Conservation (phyloP, 2,329 filamentous ascomycete genomes). For the Phoma sp. region DNA sequence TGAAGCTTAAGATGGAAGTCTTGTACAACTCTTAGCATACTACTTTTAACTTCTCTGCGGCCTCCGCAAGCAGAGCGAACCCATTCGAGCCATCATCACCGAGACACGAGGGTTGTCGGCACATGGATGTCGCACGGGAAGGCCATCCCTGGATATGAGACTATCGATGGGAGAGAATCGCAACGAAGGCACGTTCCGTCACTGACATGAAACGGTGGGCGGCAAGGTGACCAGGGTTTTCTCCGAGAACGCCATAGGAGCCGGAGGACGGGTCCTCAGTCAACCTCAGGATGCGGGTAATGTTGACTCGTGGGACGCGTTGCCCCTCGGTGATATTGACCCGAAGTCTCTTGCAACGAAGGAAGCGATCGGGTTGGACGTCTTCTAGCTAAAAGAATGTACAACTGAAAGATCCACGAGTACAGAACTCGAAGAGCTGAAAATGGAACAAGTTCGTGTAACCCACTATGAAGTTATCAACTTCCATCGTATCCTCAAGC, state of each 20-base stretch:
- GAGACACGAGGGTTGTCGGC: not conserved
- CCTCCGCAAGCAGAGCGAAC: not conserved
- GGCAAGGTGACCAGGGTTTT: not conserved
- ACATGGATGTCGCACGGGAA: conserved; percentile 1
- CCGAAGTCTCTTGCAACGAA: not conserved
- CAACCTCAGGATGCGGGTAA: not conserved
- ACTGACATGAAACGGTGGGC: conserved; percentile 11
- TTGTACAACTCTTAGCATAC: not conserved
- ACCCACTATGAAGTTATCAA: not conserved
- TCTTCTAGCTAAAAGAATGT: no score
- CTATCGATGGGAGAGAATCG: not conserved
- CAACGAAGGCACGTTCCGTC: not conserved
- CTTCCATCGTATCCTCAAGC: not conserved
- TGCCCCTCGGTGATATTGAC: conserved; percentile 1
- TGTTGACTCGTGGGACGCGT: conserved; percentile 2
- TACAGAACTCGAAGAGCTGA: no score
- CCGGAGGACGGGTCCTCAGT: not conserved
- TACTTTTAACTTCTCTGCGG: not conserved
- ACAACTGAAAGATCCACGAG: no score
- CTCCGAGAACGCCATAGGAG: not conserved
- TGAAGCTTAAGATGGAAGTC: not conserved
- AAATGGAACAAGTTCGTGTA: no score
- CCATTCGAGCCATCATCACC: conserved; percentile 9
- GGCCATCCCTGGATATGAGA: conserved; percentile 1
- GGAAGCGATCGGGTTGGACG: not conserved